A percentile compares a stretch with the other conserved stretches of the same genome.
phyloP scores from a whole-genome alignment of 441 rosid genomes.

The Lepidium campestre region DNA sequence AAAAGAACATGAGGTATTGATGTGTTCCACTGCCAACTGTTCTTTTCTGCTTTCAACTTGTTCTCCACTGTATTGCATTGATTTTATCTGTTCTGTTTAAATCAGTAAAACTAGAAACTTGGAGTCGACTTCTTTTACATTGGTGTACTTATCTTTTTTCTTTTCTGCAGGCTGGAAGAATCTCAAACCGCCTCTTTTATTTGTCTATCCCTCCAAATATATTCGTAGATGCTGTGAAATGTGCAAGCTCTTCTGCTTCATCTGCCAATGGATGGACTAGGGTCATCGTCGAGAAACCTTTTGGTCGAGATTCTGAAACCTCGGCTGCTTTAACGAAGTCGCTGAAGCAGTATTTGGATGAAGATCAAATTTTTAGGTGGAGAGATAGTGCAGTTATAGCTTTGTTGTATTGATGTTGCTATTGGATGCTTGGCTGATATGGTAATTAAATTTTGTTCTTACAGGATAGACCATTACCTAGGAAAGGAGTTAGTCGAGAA shows the following conservation, averaged over 20 bases:
- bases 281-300: constrained; percentile 97
- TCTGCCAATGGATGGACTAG: constrained; percentile 90
- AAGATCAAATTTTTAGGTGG: constrained; percentile 93
- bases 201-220: constrained; percentile 90
- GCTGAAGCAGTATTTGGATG: constrained; percentile 71
- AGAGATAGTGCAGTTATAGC: constrained; percentile 3
- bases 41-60: constrained; percentile 25
- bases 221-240: constrained; percentile 77
- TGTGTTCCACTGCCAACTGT: not conserved
- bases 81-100: not conserved
- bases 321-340: constrained; percentile 82
- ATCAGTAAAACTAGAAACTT: not conserved
- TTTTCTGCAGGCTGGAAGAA: constrained; percentile 54
- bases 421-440: constrained; percentile 22
- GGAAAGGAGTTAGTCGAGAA: constrained; percentile 98
- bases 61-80: not conserved
- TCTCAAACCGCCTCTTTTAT: constrained; percentile 86
- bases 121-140: not conserved
- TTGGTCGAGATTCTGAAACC: constrained; percentile 88
- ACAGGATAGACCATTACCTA: constrained; percentile 95
- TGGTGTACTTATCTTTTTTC: constrained; percentile 18
- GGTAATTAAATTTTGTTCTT: constrained; percentile 12
- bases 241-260: constrained; percentile 81
- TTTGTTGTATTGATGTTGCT: not conserved
- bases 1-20: constrained; percentile 70